A percentile compares a stretch with the other conserved stretches of the same genome.
phyloP scores from a whole-genome alignment of 495 filamentous ascomycete species.

The Pseudevernia furfuracea region DNA sequence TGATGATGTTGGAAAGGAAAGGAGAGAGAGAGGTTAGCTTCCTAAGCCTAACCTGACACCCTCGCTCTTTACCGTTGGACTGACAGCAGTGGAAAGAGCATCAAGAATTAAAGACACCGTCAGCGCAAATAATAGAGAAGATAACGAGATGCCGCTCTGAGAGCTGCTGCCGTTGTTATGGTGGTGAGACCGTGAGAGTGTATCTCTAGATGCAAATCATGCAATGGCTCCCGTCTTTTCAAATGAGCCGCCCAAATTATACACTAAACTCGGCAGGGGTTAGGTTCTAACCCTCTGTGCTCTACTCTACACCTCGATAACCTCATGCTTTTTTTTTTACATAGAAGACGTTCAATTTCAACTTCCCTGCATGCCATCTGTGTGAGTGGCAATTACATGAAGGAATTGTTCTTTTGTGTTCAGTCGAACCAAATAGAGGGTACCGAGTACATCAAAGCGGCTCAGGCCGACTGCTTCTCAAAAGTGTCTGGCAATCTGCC shows the following conservation, averaged over 20 bases:
- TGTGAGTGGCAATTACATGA: not conserved
- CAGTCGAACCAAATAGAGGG: not conserved
- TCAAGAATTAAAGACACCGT: conserved; percentile 1
- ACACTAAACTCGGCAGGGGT: not conserved
- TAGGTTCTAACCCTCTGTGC: not conserved
- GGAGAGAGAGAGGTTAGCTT: conserved; percentile 1
- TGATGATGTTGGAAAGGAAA: conserved; percentile 1
- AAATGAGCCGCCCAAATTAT: not conserved
- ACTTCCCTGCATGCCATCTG: not conserved
- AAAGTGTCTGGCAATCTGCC: not conserved
- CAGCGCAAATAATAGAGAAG: not conserved
- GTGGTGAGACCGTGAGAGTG: not conserved
- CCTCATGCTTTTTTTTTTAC: not conserved
- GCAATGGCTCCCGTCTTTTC: not conserved
- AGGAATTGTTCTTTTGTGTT: not conserved
- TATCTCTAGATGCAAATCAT: too few relatives aligned
- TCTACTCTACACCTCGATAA: too few relatives aligned
- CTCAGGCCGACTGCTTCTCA: not conserved
- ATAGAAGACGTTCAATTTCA: not conserved
- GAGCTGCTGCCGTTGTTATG: not conserved
- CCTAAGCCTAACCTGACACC: not conserved
- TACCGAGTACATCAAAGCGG: not conserved
- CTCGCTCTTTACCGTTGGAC: not conserved
- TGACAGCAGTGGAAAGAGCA: not conserved
- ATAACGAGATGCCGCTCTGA: not conserved